These are phyloP conservation scores for Paecilomyces variotii DNA, from an alignment of 2,329 filamentous ascomycete genomes.

Conservation along the genomic window DNA sequence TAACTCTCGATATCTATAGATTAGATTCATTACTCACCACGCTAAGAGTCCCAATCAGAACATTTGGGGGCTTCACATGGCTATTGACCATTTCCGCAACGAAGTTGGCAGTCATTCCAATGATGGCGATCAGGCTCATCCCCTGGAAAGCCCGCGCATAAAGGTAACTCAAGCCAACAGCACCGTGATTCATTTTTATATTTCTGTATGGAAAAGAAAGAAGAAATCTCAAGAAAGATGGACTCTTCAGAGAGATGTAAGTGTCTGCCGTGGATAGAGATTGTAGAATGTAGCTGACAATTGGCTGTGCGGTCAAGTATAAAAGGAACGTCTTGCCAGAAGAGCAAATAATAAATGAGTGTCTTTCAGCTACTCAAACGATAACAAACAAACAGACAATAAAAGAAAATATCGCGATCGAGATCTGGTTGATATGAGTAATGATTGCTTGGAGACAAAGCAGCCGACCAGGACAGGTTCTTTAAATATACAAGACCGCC, in stretches of 20 bases:
- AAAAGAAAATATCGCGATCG: not conserved
- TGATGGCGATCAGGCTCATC: slow-evolving; percentile 63
- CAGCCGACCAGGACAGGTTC: not conserved
- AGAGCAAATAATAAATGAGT: not conserved
- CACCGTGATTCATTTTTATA: slow-evolving; percentile 45
- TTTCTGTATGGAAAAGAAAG: not conserved
- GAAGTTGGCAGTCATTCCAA: slow-evolving; percentile 77
- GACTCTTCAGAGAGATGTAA: not conserved
- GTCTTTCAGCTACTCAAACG: not conserved
- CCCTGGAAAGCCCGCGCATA: slow-evolving; percentile 63
- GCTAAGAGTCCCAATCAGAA: slow-evolving; percentile 69
- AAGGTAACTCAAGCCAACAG: slow-evolving; percentile 71
- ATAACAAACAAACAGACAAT: not conserved
- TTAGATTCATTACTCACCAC: slow-evolving; percentile 54
- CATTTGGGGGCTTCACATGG: slow-evolving; percentile 58
- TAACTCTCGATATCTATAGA: not conserved
- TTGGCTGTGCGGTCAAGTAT: not conserved
- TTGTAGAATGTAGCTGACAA: not conserved
- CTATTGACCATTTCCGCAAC: slow-evolving; percentile 64
- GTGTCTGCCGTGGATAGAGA: not conserved
- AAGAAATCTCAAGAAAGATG: not conserved
- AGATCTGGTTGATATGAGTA: not conserved
- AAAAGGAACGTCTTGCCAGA: slow-evolving; percentile 3
- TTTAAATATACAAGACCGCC: not conserved
- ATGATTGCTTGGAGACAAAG: not conserved